Evolutionary conservation across 768 basidiomycete genomes (phyloP), one percentile per base, ranked within the genome.

Genomic region (Myochromella boudieri): DNA sequence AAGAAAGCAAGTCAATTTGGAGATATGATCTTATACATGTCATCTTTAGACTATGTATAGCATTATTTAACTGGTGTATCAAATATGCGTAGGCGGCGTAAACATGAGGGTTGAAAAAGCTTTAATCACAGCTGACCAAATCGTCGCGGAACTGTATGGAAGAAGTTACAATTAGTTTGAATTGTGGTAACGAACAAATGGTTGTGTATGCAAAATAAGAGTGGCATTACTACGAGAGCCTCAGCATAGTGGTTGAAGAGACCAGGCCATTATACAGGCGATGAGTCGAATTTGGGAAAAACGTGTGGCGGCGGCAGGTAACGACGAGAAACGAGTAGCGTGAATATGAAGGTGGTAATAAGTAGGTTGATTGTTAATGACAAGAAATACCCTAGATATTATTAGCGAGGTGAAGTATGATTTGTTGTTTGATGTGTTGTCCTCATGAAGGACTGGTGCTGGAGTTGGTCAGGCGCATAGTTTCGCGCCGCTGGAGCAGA

Each of bases 361-460:
- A 17, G 22, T 33, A 54, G 27, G 42, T 44, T 39, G 26, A 27
- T 33, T 46, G 51, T 44, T 37, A 58, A 44, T 42, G 33, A 24
- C 45, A 52, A 52, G 51, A 52, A 48, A 47, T 51, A 55, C 41
- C 40, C 42, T 55, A 52, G 24, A 52, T n/a, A 56, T n/a, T n/a
- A n/a, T 60, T 56, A 60, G 26, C 55, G 57, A 25, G 60, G 55
- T 18, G 57, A 48, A 37, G 60, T 52, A 43, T 55, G 48, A 28
- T 49, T 55, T 21, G 58, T 42, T 32, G 61, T 18, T 37, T 59
- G 64, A 44, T 66, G 65, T 1, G 66, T 62, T 24, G 65, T 60
- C 45, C 68, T 61, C 55, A 69, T 60, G 49, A 69, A 69, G 3
- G 68, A 69, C 43, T 69, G 67, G 44, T 66, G 68, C 44, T 69